phyloP scores from a whole-genome alignment of 1,139 yeast species.

The Candida sp. region DNA sequence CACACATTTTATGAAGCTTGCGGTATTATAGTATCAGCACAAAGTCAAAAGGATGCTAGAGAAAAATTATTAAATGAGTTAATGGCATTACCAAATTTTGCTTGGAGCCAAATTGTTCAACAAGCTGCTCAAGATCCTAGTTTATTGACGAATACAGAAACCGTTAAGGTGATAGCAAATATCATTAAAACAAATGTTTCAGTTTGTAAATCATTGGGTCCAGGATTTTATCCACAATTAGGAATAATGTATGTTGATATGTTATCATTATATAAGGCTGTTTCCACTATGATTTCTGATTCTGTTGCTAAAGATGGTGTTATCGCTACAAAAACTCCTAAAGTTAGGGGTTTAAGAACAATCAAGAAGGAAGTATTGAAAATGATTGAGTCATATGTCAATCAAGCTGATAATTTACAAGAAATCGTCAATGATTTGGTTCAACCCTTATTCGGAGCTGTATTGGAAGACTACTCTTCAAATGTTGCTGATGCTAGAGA shows the following conservation, averaged over 20 bases:
- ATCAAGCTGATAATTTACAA: constrained; percentile 83
- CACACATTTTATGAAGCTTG: constrained; percentile 98
- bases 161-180: constrained; percentile 89
- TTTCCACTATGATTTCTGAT: constrained; percentile 81
- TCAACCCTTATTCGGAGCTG: constrained; percentile 81
- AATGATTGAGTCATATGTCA: constrained; percentile 83
- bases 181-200: constrained; percentile 93
- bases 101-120: constrained; percentile 88
- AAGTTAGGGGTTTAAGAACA: constrained; percentile 92
- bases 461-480: constrained; percentile 82
- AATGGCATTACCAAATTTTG: constrained; percentile 90
- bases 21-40: constrained; percentile 91
- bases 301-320: constrained; percentile 77
- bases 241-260: constrained; percentile 85
- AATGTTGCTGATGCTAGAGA: constrained; percentile 97
- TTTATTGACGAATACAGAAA: constrained; percentile 76
- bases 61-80: constrained; percentile 72
- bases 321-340: constrained; percentile 92
- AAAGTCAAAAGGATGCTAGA: constrained; percentile 56
- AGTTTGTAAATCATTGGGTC: constrained; percentile 90
- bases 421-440: constrained; percentile 83
- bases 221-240: constrained; percentile 86
- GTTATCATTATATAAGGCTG: constrained; percentile 87
- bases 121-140: constrained; percentile 91
- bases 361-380: constrained; percentile 93